A percentile compares a stretch with the other conserved stretches of the same genome.
Conservation (phyloP, 179 eudicot genomes). For the Silene noctiflora region DNA sequence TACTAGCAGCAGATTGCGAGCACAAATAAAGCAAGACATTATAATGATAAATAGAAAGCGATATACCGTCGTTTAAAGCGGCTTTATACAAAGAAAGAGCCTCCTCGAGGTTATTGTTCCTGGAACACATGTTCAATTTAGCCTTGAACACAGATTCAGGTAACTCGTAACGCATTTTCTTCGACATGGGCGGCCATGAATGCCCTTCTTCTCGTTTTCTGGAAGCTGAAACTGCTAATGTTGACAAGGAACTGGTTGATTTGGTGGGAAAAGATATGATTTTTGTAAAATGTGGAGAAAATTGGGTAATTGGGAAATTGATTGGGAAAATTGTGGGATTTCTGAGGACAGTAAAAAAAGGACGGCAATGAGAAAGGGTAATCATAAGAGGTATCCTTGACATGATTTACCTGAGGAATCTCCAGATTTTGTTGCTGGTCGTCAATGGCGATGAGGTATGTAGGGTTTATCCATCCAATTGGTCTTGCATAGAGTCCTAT, state of each 20-base stretch:
- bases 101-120: conserved; percentile 39
- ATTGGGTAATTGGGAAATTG: not conserved
- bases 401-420: conserved; percentile 12
- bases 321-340: not conserved
- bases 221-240: conserved; percentile 9
- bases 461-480: conserved; percentile 18
- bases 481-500: too few species aligned
- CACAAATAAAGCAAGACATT: conserved; percentile 76
- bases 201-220: not conserved
- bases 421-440: not conserved
- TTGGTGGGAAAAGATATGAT: not conserved
- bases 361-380: conserved; percentile 17
- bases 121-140: conserved; percentile 65
- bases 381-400: conserved; percentile 20
- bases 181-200: conserved; percentile 22
- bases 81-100: conserved; percentile 62
- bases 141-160: conserved; percentile 51
- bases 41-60: conserved; percentile 47
- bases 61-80: conserved; percentile 40
- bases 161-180: conserved; percentile 37
- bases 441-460: not conserved
- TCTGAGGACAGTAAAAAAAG: conserved; percentile 27
- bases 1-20: conserved; percentile 24
- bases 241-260: conserved; percentile 16
- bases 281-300: not conserved